Evolutionary conservation across 73 alveolate genomes (phyloP).

Genomic region (Paraurostyla sp.): DNA sequence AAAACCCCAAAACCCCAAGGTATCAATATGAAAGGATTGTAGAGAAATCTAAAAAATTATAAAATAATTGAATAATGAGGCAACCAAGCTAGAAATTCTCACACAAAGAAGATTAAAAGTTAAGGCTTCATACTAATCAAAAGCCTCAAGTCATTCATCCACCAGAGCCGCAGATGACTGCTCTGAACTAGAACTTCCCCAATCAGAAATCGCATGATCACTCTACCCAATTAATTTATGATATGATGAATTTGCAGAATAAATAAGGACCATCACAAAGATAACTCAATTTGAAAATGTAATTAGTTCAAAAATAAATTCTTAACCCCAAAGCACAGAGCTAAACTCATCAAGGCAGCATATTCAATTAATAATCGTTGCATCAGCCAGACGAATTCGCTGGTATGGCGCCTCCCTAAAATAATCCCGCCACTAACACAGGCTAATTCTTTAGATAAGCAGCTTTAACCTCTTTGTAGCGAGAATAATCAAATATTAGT

Average conservation of each 20-base stretch:
- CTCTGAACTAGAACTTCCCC: neutral
- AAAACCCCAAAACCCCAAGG: neutral
- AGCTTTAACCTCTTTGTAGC: neutral
- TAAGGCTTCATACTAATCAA: neutral
- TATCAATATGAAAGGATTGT: neutral
- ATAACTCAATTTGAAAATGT: constrained; percentile 35
- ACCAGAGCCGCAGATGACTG: neutral
- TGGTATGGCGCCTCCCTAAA: neutral
- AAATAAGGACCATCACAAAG: constrained; percentile 1
- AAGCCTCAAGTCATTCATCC: neutral
- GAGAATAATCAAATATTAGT: neutral
- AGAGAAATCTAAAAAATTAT: neutral
- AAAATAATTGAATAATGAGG: constrained; percentile 54
- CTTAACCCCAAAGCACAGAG: neutral
- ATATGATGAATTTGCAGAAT: constrained; percentile 26
- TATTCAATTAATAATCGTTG: neutral
- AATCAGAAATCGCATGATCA: constrained; percentile 1
- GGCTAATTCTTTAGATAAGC: constrained; percentile 36
- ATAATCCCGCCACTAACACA: neutral
- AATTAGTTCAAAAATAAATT: constrained; percentile 10
- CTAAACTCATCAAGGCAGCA: neutral
- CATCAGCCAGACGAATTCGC: neutral
- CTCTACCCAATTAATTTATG: neutral
- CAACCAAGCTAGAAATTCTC: constrained; percentile 47
- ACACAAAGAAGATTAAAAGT: neutral